These are phyloP conservation scores for Prorocentrum cordatum DNA, from an alignment of 169 alveolate genomes.

Conservation along the genomic window DNA sequence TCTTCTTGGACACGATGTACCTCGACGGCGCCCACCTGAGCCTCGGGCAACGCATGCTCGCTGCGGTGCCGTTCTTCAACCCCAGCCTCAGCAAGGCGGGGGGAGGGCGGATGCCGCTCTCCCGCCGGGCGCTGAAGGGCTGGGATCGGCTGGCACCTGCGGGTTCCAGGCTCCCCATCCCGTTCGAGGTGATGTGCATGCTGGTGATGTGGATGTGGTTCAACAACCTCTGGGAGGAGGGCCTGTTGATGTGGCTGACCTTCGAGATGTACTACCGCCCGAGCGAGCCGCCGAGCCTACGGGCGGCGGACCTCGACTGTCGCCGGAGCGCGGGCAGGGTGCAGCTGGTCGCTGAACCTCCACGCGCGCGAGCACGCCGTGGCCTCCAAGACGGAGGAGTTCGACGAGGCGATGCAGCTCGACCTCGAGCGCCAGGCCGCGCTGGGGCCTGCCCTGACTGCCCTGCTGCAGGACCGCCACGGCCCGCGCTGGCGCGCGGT, in stretches of 20 bases:
- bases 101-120: neutral
- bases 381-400: neutral
- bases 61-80: no score
- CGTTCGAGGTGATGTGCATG: neutral
- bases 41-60: no score
- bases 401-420: neutral
- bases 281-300: neutral
- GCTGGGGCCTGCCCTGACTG: neutral
- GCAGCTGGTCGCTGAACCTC: neutral
- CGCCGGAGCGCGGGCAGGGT: neutral
- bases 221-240: neutral
- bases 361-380: neutral
- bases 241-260: neutral
- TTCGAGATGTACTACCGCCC: neutral
- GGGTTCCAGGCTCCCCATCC: neutral
- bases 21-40: no score
- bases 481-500: neutral
- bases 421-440: neutral
- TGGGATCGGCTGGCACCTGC: neutral
- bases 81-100: no score
- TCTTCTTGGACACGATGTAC: no score
- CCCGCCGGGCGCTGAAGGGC: neutral
- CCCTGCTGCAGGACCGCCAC: neutral
- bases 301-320: neutral
- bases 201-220: neutral